These are phyloP conservation scores for Calamus simplicifolius DNA, from an alignment of 176 grass and related monocot genomes.

Conservation along the genomic window DNA sequence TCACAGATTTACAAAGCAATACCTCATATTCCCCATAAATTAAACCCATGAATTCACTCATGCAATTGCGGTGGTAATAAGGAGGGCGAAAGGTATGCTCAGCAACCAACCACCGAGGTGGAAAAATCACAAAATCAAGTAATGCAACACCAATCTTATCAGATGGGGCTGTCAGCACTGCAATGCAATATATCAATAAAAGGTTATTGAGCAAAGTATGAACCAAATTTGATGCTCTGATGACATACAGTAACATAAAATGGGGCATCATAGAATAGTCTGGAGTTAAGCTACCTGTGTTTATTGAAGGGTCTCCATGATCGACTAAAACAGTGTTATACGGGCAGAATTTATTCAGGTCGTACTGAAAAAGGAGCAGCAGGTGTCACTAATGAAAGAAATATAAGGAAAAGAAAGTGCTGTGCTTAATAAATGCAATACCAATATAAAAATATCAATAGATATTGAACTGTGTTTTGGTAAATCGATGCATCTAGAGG, in stretches of 20 bases:
- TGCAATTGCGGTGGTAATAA: slow-evolving; percentile 92
- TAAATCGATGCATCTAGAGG: too few species aligned
- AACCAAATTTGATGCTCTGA: too few species aligned
- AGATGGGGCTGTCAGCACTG: slow-evolving; percentile 77
- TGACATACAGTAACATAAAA: neutral
- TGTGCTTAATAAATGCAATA: too few species aligned
- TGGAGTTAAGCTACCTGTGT: slow-evolving; percentile 46
- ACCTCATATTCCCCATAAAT: slow-evolving; percentile 81
- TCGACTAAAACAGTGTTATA: slow-evolving; percentile 87
- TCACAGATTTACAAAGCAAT: neutral
- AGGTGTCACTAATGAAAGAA: too few species aligned
- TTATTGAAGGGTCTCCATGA: slow-evolving; percentile 71
- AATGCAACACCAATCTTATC: slow-evolving; percentile 79
- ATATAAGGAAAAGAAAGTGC: too few species aligned
- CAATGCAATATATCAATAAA: slow-evolving; percentile 1
- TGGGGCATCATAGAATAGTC: neutral
- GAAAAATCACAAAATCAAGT: slow-evolving; percentile 94
- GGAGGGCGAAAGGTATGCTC: slow-evolving; percentile 90
- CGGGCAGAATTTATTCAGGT: slow-evolving; percentile 83
- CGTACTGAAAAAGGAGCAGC: slow-evolving; percentile 40
- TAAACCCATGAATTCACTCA: slow-evolving; percentile 91
- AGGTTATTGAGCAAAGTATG: too few species aligned
- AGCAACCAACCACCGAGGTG: slow-evolving; percentile 80
- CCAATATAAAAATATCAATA: too few species aligned
- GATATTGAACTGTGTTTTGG: too few species aligned